Base-by-base conservation (phyloP, 1,284 basidiomycete species). In the Trichosporon asahii region DNA sequence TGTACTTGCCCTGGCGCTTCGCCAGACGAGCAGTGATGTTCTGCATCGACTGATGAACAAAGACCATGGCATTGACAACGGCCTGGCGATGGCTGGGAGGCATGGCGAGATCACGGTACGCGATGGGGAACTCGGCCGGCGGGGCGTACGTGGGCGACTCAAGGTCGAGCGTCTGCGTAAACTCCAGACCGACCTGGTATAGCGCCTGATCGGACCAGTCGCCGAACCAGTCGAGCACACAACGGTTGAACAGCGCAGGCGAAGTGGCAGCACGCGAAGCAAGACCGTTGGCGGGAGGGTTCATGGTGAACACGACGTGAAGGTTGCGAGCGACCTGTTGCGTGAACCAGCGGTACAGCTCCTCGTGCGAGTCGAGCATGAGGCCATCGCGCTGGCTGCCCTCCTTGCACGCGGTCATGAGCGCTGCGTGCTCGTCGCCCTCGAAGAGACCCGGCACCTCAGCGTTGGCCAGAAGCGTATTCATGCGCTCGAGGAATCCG, bases 261-360 rank as follows among this genome's bases (percentile, higher is more conserved):
- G 95, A 98, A 0, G 97, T 98, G 0, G 97, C 96, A 8, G 95
- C 97, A 69, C 95, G 89, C 21, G 94, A 94, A 6, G 95, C 95
- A 18, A 98, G 88, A 5, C 95, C 95, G 70, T 95, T 95, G 78
- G 94, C 92, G 0, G 97, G 96, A 33, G 97, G 97, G 78, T 99
- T 99, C 97, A 99, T 99, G 3, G 97, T 98, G 84, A 98, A 97
- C 5, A 98, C 95, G 37, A 98, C 95, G 76, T 98, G 95, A 1
- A 98, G 86, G 80, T 98, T 98, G 83, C 94, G 92, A 3, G 95
- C 94, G 27, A 98, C 94, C 84, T 98, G 95, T 75, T 93, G 90
- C 1, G 95, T 97, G 84, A 98, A 98, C 95, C 95, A 98, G 60
- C 91, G 89, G 82, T 98, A 97, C 1, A 98, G 86, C 81, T 98